Evolutionary conservation across 371 early-diverging fungal genomes (phyloP), one percentile per base, ranked within the genome.

Genomic region (Blakeslea trispora): DNA sequence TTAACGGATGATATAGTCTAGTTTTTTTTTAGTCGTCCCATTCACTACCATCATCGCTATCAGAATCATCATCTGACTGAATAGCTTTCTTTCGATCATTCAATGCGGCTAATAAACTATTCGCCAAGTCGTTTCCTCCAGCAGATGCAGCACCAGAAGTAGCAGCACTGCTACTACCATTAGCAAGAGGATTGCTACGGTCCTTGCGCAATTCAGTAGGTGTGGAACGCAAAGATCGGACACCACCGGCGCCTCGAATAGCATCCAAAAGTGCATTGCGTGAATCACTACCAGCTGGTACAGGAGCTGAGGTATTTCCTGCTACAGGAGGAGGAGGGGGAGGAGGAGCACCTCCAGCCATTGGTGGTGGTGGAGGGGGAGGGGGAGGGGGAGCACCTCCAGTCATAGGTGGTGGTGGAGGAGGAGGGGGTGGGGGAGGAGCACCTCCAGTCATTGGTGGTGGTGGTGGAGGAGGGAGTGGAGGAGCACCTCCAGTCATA

Each of bases 221-320:
- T 15, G 69, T 71, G n/a, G 47, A 59, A 15, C 65, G 59, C 1
- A 78, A 55, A 9, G 66, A 34, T 2, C 54, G 43, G 10, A 78
- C 50, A 53, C 78, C 78, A 28, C 79, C 79, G 10, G 79, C 68
- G 39, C 58, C 55, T 21, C 79, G 67, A 41, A 78, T 78, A 18
- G 75, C 69, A 18, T 66, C 75, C 39, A 78, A 34, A 22, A 78
- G 51, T n/a, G 66, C 71, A n/a, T 53, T 57, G 22, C 73, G 69
- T 22, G 66, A 61, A 23, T 58, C 64, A 48, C 24, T 46, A 40
- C 45, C 43, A 17, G 61, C 18, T 28, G 66, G 47, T 5, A 19
- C 18, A 11, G 60, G 17, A 21, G 69, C 50, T 50, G 62, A 1
- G 47, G 50, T 41, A 34, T 21, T 44, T 10, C 50, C 35, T 18